Evolutionary conservation across 164 flowering plant genomes (phyloP).

Genomic region (Magnolia officinalis): DNA sequence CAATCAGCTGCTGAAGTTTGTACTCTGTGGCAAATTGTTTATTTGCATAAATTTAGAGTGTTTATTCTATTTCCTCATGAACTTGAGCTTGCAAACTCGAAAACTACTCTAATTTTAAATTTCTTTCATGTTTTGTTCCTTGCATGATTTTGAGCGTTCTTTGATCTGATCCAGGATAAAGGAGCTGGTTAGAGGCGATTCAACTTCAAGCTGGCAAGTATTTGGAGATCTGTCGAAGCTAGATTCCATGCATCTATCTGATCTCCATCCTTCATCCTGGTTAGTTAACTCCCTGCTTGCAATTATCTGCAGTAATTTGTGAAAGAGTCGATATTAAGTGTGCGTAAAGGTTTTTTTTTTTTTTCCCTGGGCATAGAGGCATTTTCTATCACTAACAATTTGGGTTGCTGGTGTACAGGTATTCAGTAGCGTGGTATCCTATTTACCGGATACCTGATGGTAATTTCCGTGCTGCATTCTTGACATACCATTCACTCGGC

Average conservation of each 20-base stretch:
- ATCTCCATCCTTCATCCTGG: constrained; percentile 77
- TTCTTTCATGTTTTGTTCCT: neutral
- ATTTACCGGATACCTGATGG: constrained; percentile 76
- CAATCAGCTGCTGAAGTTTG: neutral
- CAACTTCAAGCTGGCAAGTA: constrained; percentile 19
- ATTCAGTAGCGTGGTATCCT: constrained; percentile 91
- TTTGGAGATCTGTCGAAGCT: constrained; percentile 59
- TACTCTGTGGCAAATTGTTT: neutral
- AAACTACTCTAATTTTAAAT: no score
- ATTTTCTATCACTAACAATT: neutral
- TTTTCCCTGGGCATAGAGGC: neutral
- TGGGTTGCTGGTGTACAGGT: constrained; percentile 43
- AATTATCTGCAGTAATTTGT: constrained; percentile 1
- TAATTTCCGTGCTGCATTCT: constrained; percentile 60
- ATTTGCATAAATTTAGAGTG: neutral
- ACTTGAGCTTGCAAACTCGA: neutral
- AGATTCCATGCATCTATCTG: constrained; percentile 34
- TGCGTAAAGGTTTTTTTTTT: no score
- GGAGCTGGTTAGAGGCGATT: constrained; percentile 44
- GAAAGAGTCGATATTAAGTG: neutral
- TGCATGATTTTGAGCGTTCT: neutral
- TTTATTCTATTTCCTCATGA: neutral
- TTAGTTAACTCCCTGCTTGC: constrained; percentile 23
- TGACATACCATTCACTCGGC: constrained; percentile 81
- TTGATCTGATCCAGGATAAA: constrained; percentile 40